Conservation (phyloP, 106 monocot genomes). For the Acanthochlamys bracteata region DNA sequence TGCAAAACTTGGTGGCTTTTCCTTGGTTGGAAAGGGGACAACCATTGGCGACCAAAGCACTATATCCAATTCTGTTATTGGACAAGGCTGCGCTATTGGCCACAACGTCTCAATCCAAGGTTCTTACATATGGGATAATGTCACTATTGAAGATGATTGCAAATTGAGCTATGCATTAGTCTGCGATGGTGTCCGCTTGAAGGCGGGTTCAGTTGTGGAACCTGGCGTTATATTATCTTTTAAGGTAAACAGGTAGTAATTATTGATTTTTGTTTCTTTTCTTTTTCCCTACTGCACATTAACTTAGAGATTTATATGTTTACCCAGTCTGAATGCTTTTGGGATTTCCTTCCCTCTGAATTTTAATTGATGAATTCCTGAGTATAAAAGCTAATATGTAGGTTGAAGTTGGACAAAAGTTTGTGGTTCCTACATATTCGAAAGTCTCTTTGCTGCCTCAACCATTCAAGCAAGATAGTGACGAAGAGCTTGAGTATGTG, state of each 20-base stretch:
- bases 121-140: slow-evolving; percentile 91
- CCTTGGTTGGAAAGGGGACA: slow-evolving; percentile 61
- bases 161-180: slow-evolving; percentile 69
- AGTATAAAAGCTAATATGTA: slow-evolving; percentile 8
- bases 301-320: too few species aligned
- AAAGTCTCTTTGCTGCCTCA: slow-evolving; percentile 92
- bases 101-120: slow-evolving; percentile 72
- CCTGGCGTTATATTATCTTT: slow-evolving; percentile 89
- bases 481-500: slow-evolving; percentile 98
- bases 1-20: slow-evolving; percentile 58
- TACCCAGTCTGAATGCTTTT: too few species aligned
- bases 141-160: slow-evolving; percentile 89
- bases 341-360: too few species aligned
- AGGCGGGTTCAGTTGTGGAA: slow-evolving; percentile 59
- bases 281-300: background rate
- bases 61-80: slow-evolving; percentile 74
- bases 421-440: slow-evolving; percentile 71
- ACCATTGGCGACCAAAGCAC: slow-evolving; percentile 50
- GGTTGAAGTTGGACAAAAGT: slow-evolving; percentile 86
- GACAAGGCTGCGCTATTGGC: slow-evolving; percentile 70
- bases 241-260: slow-evolving; percentile 58
- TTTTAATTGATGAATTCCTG: too few species aligned
- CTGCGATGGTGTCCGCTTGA: slow-evolving; percentile 82
- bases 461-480: slow-evolving; percentile 82
- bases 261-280: background rate